phyloP scores from a whole-genome alignment of 306 rosid genomes.

The Alnus glutinosa region DNA sequence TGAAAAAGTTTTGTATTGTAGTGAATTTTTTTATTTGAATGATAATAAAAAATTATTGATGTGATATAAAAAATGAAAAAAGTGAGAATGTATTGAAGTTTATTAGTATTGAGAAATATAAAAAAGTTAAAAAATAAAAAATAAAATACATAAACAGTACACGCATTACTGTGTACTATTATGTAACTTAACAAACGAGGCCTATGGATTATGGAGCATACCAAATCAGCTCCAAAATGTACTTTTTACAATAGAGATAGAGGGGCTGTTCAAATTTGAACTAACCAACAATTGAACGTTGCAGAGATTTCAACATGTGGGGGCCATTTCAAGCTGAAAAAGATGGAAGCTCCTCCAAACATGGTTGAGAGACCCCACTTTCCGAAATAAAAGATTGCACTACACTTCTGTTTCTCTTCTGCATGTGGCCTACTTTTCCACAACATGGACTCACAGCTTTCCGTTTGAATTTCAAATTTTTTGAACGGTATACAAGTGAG shows the following conservation, averaged over 20 bases:
- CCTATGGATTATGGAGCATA: too few relatives aligned
- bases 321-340: constrained; percentile 30
- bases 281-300: constrained; percentile 27
- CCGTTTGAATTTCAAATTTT: constrained; percentile 75
- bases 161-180: too few relatives aligned
- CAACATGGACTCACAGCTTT: constrained; percentile 27
- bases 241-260: neutral
- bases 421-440: constrained; percentile 35
- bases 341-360: constrained; percentile 24
- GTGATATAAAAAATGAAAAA: too few relatives aligned
- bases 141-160: too few relatives aligned
- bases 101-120: too few relatives aligned
- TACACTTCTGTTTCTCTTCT: constrained; percentile 11
- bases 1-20: too few relatives aligned
- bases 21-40: too few relatives aligned
- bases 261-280: constrained; percentile 18
- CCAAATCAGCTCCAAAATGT: too few relatives aligned
- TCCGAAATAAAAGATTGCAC: constrained; percentile 24
- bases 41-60: too few relatives aligned
- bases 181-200: too few relatives aligned
- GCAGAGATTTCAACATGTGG: constrained; percentile 28
- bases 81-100: too few relatives aligned
- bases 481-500: constrained; percentile 39
- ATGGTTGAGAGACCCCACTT: constrained; percentile 38
- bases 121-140: too few relatives aligned